Base-by-base conservation (phyloP, 805 yeast genomes). In the Lachancea kluyveri region DNA sequence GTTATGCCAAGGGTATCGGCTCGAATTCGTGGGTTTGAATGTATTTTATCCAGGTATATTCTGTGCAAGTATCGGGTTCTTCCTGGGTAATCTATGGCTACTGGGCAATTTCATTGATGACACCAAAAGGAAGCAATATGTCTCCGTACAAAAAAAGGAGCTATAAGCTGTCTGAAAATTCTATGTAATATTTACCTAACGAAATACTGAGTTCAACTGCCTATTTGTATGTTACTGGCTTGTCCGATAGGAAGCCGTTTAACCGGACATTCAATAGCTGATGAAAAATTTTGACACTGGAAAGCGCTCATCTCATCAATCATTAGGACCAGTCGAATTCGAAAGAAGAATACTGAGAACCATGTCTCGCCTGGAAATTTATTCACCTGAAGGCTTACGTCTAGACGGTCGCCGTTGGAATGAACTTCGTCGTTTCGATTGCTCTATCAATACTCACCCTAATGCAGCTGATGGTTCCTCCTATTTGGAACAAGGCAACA, bases 331-430 rank as follows among this genome's bases (percentile, higher is more conserved):
- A n/a, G n/a, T n/a, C n/a, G n/a, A n/a, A n/a, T n/a, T n/a, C n/a
- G n/a, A n/a, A n/a, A n/a, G n/a, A n/a, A n/a, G n/a, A n/a, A n/a
- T n/a, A n/a, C n/a, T n/a, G n/a, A n/a, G n/a, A n/a, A n/a, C 37
- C 24, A 76, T 76, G 80, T 74, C 79, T 24, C 67, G 83, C 34
- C 59, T 77, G 46, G 98, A 92, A 64, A 59, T 92, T 26, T 90
- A 84, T 53, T 88, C 96, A 0, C 96, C 96, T 5, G 97, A 92
- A 59, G 98, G 98, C 4, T 68, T 92, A 28, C 68, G 98, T 42
- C 65, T 80, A 9, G 97, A 92, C 55, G 98, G 98, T 2, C 75
- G 98, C 47, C 70, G 98, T 41, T 87, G 92, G 87, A 86, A 90
- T 49, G 98, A 92, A 57, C 68, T 88, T 26, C 77, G 97, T 30